Percentiles rank a stretch among this genome's conserved stretches.
phyloP scores from a whole-genome alignment of 1,284 basidiomycete genomes.

The Papiliotrema terrestris region DNA sequence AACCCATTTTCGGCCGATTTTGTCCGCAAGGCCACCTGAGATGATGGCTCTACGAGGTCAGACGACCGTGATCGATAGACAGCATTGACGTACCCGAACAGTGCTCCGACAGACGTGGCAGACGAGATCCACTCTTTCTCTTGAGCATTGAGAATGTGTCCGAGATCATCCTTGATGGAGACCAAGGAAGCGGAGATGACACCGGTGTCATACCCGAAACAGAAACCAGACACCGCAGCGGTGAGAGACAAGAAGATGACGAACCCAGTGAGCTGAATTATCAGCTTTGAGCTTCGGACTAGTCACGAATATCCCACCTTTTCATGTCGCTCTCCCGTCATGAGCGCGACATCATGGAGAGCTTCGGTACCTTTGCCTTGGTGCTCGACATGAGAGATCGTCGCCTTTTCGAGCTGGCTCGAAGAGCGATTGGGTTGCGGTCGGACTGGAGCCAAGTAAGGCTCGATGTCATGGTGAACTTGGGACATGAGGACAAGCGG shows the following conservation, averaged over 20 bases:
- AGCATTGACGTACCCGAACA: conserved; percentile 57
- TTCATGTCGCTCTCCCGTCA: conserved; percentile 25
- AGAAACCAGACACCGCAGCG: conserved; percentile 37
- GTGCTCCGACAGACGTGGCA: conserved; percentile 69
- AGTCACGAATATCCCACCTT: conserved; percentile 18
- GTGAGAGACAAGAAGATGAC: conserved; percentile 23
- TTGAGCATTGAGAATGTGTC: conserved; percentile 58
- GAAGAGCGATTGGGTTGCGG: conserved; percentile 2
- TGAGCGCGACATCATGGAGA: conserved; percentile 16
- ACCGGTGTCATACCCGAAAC: conserved; percentile 40
- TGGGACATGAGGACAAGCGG: no score
- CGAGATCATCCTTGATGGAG: conserved; percentile 65
- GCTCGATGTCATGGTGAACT: neutral
- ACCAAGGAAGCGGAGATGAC: conserved; percentile 59
- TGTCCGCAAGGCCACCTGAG: conserved; percentile 42
- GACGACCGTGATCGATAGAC: conserved; percentile 57
- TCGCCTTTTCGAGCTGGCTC: conserved; percentile 24
- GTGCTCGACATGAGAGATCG: conserved; percentile 17
- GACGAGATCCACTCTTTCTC: conserved; percentile 79
- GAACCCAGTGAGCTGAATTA: conserved; percentile 23
- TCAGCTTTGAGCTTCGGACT: neutral
- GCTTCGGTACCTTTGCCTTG: neutral
- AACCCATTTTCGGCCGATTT: conserved; percentile 52
- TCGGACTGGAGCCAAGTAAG: neutral
- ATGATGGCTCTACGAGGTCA: conserved; percentile 53